Percentiles rank a stretch among this genome's conserved stretches.
These are phyloP conservation scores for Pythium apleroticum DNA, from an alignment of 352 stramenopile species.

Conservation along the genomic window DNA sequence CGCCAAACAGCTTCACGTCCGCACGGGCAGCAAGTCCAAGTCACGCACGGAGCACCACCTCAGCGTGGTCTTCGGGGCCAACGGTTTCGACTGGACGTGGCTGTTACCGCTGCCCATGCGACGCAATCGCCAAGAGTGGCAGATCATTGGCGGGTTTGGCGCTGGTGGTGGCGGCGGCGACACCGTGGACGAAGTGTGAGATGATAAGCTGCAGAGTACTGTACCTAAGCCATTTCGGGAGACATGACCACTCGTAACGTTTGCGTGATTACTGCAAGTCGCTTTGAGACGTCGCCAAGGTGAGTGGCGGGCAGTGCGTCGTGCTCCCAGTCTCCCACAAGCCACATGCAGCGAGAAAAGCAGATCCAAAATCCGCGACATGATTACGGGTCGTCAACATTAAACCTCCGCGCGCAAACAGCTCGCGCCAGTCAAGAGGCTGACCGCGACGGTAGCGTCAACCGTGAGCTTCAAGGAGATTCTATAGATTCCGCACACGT, in stretches of 20 bases:
- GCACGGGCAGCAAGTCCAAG: slow-evolving; percentile 56
- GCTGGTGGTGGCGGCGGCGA: background rate
- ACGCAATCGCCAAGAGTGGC: slow-evolving; percentile 50
- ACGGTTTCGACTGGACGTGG: slow-evolving; percentile 65
- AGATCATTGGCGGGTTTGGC: slow-evolving; percentile 39
- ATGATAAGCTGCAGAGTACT: background rate
- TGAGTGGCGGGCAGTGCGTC: background rate
- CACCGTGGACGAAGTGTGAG: background rate
- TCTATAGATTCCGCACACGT: background rate
- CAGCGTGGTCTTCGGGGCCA: slow-evolving; percentile 76
- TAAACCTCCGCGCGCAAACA: background rate
- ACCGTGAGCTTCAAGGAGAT: background rate
- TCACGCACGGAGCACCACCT: slow-evolving; percentile 65
- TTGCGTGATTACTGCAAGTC: slow-evolving; percentile 5
- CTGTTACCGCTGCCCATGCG: slow-evolving; percentile 50
- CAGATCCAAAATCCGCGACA: background rate
- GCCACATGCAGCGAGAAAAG: background rate
- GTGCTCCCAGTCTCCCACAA: background rate
- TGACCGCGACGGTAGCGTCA: background rate
- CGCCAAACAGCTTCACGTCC: slow-evolving; percentile 48
- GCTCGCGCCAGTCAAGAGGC: background rate
- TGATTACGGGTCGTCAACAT: slow-evolving; percentile 5
- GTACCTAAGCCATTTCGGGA: background rate
- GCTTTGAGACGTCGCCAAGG: background rate
- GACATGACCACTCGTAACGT: background rate